These are phyloP conservation scores for Adiantum capillusveneris DNA, from an alignment of 75 land plant species.

Conservation along the genomic window DNA sequence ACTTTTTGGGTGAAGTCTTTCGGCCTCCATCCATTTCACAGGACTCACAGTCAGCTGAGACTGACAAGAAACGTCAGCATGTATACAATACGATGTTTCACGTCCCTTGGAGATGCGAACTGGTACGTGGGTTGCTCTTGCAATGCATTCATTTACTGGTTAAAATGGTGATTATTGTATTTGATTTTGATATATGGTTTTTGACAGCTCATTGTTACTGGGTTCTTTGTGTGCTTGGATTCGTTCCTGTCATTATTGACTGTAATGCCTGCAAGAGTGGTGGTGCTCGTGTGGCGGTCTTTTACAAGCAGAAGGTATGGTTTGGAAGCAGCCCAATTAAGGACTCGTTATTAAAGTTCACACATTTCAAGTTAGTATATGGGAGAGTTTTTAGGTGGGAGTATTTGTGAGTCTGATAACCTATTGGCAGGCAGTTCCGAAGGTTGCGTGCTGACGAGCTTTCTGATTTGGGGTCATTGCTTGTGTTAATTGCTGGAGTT, in stretches of 20 bases:
- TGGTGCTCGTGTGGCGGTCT: slow-evolving; percentile 51
- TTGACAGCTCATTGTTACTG: slow-evolving; percentile 89
- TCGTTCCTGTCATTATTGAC: slow-evolving; percentile 89
- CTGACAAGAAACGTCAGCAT: slow-evolving; percentile 75
- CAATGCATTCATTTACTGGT: not conserved
- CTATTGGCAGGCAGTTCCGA: slow-evolving; percentile 76
- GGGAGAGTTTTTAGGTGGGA: no score
- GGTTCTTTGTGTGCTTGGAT: slow-evolving; percentile 91
- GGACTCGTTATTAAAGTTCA: no score
- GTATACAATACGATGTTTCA: slow-evolving; percentile 98
- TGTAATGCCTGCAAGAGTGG: slow-evolving; percentile 77
- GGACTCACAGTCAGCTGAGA: slow-evolving; percentile 58
- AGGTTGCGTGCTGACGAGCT: slow-evolving; percentile 68
- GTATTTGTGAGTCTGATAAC: not conserved
- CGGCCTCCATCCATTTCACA: slow-evolving; percentile 46
- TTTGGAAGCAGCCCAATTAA: no score
- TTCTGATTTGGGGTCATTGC: slow-evolving; percentile 70
- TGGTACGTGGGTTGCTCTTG: slow-evolving; percentile 40
- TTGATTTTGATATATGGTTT: no score
- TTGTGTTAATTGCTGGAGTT: slow-evolving; percentile 67
- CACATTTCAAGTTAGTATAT: no score
- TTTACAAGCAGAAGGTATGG: slow-evolving; percentile 7
- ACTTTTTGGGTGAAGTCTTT: slow-evolving; percentile 62
- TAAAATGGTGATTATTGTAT: not conserved
- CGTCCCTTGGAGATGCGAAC: slow-evolving; percentile 95